Base-by-base conservation (phyloP, 2,329 filamentous ascomycete species). In the Monosporascus cannonballus region DNA sequence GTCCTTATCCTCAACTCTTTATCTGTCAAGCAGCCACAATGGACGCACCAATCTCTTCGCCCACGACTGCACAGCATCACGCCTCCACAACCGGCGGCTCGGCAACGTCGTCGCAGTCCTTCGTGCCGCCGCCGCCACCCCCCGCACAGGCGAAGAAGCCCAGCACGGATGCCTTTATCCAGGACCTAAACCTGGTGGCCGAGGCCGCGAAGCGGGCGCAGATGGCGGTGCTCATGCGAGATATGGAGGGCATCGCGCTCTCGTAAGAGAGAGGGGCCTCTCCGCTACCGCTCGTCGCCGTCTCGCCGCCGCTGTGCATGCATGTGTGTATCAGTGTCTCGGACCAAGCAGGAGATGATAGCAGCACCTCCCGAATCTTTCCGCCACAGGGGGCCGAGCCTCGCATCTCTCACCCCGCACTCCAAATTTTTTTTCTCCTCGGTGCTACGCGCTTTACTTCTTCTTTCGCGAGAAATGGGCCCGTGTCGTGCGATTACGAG, bases 191-290 rank as follows among this genome's bases (percentile, higher is more conserved):
- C 54, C 81, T 96, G 30, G 81, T 96, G 42, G 92, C 92, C 37
- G 93, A 97, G 75, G 93, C 93, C 2, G 93, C 91, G 44, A 96
- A 96, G 73, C 80, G 92, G 42, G 93, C 93, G 9, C 90, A 96
- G 71, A 89, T 96, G 78, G 90, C 90, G 42, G 85, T 91, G 64
- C 76, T 96, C 68, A 88, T 92, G 78, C 81, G 92, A 56, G 93
- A 96, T 70, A 79, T 97, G 66, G 90, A 90, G 64, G 82, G 84
- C 58, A 79, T 88, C 64, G 83, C 81, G 50, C 71, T 90, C 47
- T 81, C 68, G 53, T 71, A 63, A 44, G 18, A 18, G 46, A 42
- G 44, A 46, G 18, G 18, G 17, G 8, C 20, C 18, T 9, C 17
- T 20, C 18, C 9, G 39, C 3, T 6, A 42, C 18, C 39, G 9